Base-by-base conservation (phyloP, 2,329 filamentous ascomycete species). In the Aspergillus unguis region DNA sequence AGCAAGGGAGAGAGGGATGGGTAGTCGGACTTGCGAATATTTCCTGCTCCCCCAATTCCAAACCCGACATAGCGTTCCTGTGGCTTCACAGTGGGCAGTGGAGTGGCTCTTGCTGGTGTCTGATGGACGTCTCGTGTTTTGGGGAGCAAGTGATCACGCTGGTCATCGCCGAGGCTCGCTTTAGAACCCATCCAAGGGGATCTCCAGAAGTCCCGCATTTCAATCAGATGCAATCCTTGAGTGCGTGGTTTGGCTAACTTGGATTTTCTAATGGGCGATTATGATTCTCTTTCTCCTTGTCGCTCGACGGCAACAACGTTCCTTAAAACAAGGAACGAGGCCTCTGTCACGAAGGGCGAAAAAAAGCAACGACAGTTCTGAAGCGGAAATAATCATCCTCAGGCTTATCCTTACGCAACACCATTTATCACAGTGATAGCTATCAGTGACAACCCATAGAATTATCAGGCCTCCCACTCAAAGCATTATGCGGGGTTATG, bases 151-250 rank as follows among this genome's bases (percentile, higher is more conserved):
- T 44, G 50, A 48, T 38, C 40, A 9, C 33, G 54, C 41, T 51
- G 50, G 10, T 51, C 54, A 17, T 54, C 51, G 32, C 38, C 45
- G n/a, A 50, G 23, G 40, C 28, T 37, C 31, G 26, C 10, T 38
- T 43, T 48, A 38, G 50, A 32, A 48, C 31, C 41, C 32, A 44
- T 38, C 54, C 50, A 53, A 31, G 47, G n/a, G 7, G 33, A 9
- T 41, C 48, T 53, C 54, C 54, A 53, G 38, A 56, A 53, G 33
- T 29, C 37, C 38, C 33, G 33, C 50, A 53, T 53, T 28, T 3
- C 28, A 25, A 35, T 44, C 10, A n/a, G 6, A 10, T 4, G 6
- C 23, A 11, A 38, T 5, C 23, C 29, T 25, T 25, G 5, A 8
- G 4, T 5, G 2, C 11, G 11, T 11, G 3, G 29, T 23, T 32